A percentile compares a stretch with the other conserved stretches of the same genome.
These are phyloP conservation scores for Suillus placidus DNA, from an alignment of 768 basidiomycete genomes.

Conservation along the genomic window DNA sequence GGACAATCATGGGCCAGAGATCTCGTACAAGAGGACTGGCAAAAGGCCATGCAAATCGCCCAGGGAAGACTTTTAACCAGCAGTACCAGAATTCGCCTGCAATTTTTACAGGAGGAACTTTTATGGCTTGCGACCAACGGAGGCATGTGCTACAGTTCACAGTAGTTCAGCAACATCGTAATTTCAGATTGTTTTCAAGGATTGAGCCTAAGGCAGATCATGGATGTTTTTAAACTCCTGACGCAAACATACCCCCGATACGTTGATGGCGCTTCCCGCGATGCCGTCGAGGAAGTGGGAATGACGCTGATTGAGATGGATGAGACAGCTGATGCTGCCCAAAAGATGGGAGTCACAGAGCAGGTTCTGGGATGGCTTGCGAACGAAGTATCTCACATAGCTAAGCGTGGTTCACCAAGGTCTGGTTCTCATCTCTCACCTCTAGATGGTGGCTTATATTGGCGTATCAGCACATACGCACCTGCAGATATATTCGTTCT, in stretches of 20 bases:
- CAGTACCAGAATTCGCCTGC: conserved; percentile 54
- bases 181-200: conserved; percentile 42
- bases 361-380: conserved; percentile 78
- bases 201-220: conserved; percentile 55
- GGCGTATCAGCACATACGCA: conserved; percentile 49
- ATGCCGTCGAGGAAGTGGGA: conserved; percentile 70
- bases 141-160: conserved; percentile 44
- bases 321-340: conserved; percentile 47
- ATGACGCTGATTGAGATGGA: conserved; percentile 67
- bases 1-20: conserved; percentile 53
- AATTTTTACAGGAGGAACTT: conserved; percentile 68
- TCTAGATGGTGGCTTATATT: conserved; percentile 1
- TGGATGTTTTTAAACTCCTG: conserved; percentile 75
- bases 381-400: conserved; percentile 61
- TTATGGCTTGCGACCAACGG: conserved; percentile 56
- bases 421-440: conserved; percentile 35
- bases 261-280: conserved; percentile 67
- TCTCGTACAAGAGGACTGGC: conserved; percentile 57
- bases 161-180: conserved; percentile 2
- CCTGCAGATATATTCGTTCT: conserved; percentile 68
- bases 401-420: conserved; percentile 58
- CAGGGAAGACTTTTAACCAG: conserved; percentile 50
- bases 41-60: conserved; percentile 54
- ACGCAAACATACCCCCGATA: conserved; percentile 81
- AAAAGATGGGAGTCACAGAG: conserved; percentile 62